Evolutionary conservation across 2,329 filamentous ascomycete genomes (phyloP).

Genomic region (Magnaporthiopsis poae): DNA sequence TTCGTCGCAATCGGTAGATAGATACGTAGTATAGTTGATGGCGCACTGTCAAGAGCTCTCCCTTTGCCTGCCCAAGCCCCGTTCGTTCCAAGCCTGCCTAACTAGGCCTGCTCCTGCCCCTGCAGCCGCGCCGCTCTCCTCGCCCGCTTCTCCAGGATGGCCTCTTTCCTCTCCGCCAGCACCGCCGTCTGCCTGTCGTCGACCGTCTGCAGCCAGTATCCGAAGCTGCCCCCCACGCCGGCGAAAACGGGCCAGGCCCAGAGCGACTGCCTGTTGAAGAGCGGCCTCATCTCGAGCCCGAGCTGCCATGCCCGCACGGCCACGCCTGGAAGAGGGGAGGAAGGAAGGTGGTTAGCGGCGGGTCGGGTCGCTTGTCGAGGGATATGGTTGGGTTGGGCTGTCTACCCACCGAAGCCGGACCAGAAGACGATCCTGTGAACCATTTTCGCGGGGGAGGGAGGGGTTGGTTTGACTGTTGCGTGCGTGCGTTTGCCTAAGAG

Average conservation of each 20-base stretch:
- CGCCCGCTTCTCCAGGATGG: slow-evolving; percentile 79
- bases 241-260: slow-evolving; percentile 91
- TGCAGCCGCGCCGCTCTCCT: slow-evolving; percentile 60
- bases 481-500: background rate
- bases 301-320: slow-evolving; percentile 92
- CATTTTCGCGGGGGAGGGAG: slow-evolving; percentile 31
- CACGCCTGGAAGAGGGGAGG: slow-evolving; percentile 56
- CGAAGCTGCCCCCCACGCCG: slow-evolving; percentile 77
- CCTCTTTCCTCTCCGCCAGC: slow-evolving; percentile 67
- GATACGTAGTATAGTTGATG: background rate
- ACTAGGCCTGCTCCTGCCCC: slow-evolving; percentile 17
- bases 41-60: background rate
- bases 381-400: no score
- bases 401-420: slow-evolving; percentile 71
- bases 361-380: no score
- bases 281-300: slow-evolving; percentile 94
- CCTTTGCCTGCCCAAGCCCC: no score
- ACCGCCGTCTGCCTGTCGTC: slow-evolving; percentile 71
- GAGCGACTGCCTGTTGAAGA: slow-evolving; percentile 74
- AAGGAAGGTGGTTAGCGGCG: background rate
- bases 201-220: slow-evolving; percentile 91
- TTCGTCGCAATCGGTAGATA: background rate
- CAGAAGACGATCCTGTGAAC: slow-evolving; percentile 66
- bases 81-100: background rate
- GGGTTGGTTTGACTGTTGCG: background rate